Base-by-base conservation (phyloP, 345 rosid genomes). In the Pugionium cornutum region DNA sequence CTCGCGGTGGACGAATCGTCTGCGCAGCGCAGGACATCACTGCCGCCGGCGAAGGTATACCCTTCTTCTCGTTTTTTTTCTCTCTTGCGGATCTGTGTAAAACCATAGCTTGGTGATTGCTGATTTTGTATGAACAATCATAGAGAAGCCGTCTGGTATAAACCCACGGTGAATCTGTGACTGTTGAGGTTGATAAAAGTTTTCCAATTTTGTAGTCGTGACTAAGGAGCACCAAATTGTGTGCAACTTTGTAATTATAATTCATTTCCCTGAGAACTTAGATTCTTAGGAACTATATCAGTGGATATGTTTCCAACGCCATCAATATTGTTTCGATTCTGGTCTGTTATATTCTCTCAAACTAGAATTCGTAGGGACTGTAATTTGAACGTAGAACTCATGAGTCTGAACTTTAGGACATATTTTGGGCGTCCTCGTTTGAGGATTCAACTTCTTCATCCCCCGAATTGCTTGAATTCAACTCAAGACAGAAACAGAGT, bases 1-100 rank as follows among this genome's bases (percentile, higher is more conserved):
- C 53, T 42, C 74, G 66, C 9, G 58, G 65, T 34, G 69, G 61
- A 41, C 4, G 74, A 62, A 55, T 74, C 32, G 9, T 30, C 11
- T 68, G 60, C 35, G 78, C 68, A 36, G 43, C 78, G 62, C 74
- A 75, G 62, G 78, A 75, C 58, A 51, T 66, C 49, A 52, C 74
- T 9, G 71, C 74, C 25, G 70, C 70, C 44, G 75, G 69, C 34
- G 75, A 69, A 62, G 74, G 75, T 68, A 54, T 53, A 27, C 45
- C 25, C 3, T 27, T 60, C 51, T 42, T 50, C 44, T 50, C 37
- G 9, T 6, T 6, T 18, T 48, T 1, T 7, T 1, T 26, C 52
- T 26, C 32, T 7, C 18, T 2, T 48, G 10, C 27, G 10, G 5
- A 4, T 18, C 31, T 60, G 40, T 30, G 63, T 58, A 10, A 58